A percentile compares a stretch with the other conserved stretches of the same genome.
Evolutionary conservation across 208 protist species (phyloP).

Genomic region (Leptomonas pyrrhocoris): DNA sequence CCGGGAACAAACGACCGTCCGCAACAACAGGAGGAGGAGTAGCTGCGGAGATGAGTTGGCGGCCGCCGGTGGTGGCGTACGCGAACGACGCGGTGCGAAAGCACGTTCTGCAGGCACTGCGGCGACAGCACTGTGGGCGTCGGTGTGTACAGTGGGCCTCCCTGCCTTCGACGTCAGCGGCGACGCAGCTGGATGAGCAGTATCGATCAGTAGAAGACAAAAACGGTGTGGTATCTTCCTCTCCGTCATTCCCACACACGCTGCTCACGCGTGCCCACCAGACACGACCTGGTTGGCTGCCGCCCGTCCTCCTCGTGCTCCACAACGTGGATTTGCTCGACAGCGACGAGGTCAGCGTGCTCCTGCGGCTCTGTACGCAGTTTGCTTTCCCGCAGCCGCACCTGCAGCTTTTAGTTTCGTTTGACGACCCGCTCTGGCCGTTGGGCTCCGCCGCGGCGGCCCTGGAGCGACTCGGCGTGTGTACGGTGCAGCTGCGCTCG

Average conservation of each 20-base stretch:
- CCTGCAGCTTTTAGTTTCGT: slow-evolving; percentile 58
- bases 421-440: slow-evolving; percentile 71
- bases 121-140: slow-evolving; percentile 17
- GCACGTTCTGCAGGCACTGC: slow-evolving; percentile 14
- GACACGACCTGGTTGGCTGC: slow-evolving; percentile 17
- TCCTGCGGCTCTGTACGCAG: slow-evolving; percentile 51
- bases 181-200: slow-evolving; percentile 5
- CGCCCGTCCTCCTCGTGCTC: slow-evolving; percentile 54
- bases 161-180: slow-evolving; percentile 33
- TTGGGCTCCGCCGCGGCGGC: slow-evolving; percentile 24
- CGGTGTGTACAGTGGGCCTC: slow-evolving; percentile 48
- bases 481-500: slow-evolving; percentile 58
- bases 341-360: slow-evolving; percentile 26
- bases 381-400: slow-evolving; percentile 42
- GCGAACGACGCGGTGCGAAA: slow-evolving; percentile 22
- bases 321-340: slow-evolving; percentile 74
- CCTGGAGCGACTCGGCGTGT: slow-evolving; percentile 45
- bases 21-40: neutral
- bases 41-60: slow-evolving; percentile 9
- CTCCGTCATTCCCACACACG: neutral
- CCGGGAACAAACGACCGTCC: neutral
- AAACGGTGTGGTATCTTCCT: neutral
- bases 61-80: slow-evolving; percentile 17
- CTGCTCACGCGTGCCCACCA: slow-evolving; percentile 5
- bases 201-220: neutral